Conservation (phyloP, 1,284 basidiomycete species). For the Irpex lacteus region DNA sequence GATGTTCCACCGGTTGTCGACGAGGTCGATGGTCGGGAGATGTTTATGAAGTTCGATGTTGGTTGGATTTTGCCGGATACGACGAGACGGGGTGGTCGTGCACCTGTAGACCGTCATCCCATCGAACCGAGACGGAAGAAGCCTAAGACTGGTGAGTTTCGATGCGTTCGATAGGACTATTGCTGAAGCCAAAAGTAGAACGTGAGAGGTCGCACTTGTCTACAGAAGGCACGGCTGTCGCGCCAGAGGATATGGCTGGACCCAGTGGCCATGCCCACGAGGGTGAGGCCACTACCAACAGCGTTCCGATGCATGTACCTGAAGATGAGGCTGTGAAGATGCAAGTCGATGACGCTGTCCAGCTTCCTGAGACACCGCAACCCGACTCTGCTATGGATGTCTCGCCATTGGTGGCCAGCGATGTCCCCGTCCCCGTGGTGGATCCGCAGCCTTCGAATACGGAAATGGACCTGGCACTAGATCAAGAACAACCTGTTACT, state of each 20-base stretch:
- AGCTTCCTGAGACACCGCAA: too few species aligned
- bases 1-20: constrained; percentile 55
- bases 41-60: constrained; percentile 81
- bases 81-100: constrained; percentile 55
- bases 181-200: constrained; percentile 26
- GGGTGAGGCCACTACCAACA: neutral
- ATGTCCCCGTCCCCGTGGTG: too few species aligned
- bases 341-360: too few species aligned
- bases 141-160: constrained; percentile 45
- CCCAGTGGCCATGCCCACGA: constrained; percentile 21
- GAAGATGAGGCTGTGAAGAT: neutral
- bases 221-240: constrained; percentile 44
- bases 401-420: too few species aligned
- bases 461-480: too few species aligned
- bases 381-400: too few species aligned
- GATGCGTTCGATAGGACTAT: neutral
- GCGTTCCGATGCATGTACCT: neutral
- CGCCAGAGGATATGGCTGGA: constrained; percentile 43
- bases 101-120: constrained; percentile 39
- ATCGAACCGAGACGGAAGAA: constrained; percentile 48
- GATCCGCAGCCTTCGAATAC: too few species aligned
- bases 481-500: too few species aligned
- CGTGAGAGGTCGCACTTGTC: constrained; percentile 46
- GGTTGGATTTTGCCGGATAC: constrained; percentile 89
- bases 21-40: constrained; percentile 67